These are phyloP conservation scores for Fusarium ramigenum DNA, from an alignment of 2,329 filamentous ascomycete genomes.

Conservation along the genomic window DNA sequence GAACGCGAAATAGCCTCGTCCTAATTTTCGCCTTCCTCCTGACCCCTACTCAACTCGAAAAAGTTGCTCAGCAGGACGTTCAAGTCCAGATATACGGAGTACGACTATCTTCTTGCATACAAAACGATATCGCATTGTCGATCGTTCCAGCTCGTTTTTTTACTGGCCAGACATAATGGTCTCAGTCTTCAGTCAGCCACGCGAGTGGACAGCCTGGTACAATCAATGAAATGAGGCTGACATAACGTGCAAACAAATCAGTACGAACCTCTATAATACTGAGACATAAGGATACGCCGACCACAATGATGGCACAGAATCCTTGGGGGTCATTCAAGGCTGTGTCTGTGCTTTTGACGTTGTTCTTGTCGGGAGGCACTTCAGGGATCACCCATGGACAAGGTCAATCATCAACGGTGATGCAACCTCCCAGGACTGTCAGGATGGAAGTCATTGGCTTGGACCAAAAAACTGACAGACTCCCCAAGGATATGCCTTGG, in stretches of 20 bases:
- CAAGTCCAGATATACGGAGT: not conserved
- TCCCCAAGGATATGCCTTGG: not conserved
- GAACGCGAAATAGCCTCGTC: conserved; percentile 29
- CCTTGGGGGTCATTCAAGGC: conserved; percentile 26
- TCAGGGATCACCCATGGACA: conserved; percentile 35
- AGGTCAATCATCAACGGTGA: conserved; percentile 32
- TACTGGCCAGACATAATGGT: not conserved
- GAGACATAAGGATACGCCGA: conserved; percentile 2
- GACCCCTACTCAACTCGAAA: conserved; percentile 1
- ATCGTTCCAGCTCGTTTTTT: conserved; percentile 11
- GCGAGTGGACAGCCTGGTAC: not conserved
- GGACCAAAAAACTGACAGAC: not conserved
- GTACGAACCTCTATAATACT: conserved; percentile 20
- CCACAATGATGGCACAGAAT: conserved; percentile 17
- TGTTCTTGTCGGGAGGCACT: conserved; percentile 7
- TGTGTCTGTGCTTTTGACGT: conserved; percentile 31
- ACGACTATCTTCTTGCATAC: not conserved
- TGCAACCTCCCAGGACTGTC: conserved; percentile 30
- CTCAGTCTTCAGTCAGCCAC: conserved; percentile 5
- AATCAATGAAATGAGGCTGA: conserved; percentile 9
- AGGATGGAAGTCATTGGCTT: not conserved
- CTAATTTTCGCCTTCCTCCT: conserved; percentile 12
- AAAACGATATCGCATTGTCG: conserved; percentile 6
- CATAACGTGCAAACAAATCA: conserved; percentile 4
- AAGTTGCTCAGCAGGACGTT: not conserved